These are phyloP conservation scores for Hypoxylon sp. DNA, from an alignment of 2,329 filamentous ascomycete species.

Conservation along the genomic window DNA sequence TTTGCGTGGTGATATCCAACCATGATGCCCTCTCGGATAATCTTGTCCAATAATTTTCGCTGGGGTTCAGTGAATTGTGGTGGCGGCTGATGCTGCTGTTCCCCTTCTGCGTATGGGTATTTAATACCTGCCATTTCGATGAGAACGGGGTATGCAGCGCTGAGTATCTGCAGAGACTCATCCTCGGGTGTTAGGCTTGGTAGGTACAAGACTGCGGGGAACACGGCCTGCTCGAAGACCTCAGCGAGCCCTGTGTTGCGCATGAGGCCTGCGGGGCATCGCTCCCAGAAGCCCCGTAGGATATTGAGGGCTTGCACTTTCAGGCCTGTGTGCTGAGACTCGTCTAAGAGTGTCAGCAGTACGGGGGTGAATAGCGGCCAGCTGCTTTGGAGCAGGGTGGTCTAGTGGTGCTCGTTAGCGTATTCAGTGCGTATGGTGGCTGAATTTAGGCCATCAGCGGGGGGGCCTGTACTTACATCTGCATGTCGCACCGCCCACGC, in stretches of 20 bases:
- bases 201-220: slow-evolving; percentile 78
- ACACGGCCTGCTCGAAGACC: slow-evolving; percentile 74
- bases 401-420: too few species aligned
- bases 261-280: slow-evolving; percentile 63
- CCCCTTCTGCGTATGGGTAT: background rate
- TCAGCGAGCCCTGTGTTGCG: slow-evolving; percentile 69
- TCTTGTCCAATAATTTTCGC: slow-evolving; percentile 58
- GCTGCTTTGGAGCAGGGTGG: slow-evolving; percentile 57
- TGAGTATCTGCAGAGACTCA: slow-evolving; percentile 72
- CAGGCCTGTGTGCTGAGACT: slow-evolving; percentile 58
- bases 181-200: slow-evolving; percentile 78
- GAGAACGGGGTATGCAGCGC: slow-evolving; percentile 72
- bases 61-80: slow-evolving; percentile 38
- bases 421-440: too few species aligned
- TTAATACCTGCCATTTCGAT: slow-evolving; percentile 61
- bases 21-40: slow-evolving; percentile 65
- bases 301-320: slow-evolving; percentile 65
- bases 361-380: slow-evolving; percentile 77
- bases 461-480: slow-evolving; percentile 56
- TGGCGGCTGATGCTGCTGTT: background rate
- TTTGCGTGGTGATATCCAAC: slow-evolving; percentile 65
- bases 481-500: slow-evolving; percentile 66
- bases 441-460: too few species aligned
- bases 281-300: slow-evolving; percentile 62
- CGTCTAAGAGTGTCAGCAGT: slow-evolving; percentile 74